phyloP scores from a whole-genome alignment of 805 yeast genomes.

The Monosporozyma yasuniensis region DNA sequence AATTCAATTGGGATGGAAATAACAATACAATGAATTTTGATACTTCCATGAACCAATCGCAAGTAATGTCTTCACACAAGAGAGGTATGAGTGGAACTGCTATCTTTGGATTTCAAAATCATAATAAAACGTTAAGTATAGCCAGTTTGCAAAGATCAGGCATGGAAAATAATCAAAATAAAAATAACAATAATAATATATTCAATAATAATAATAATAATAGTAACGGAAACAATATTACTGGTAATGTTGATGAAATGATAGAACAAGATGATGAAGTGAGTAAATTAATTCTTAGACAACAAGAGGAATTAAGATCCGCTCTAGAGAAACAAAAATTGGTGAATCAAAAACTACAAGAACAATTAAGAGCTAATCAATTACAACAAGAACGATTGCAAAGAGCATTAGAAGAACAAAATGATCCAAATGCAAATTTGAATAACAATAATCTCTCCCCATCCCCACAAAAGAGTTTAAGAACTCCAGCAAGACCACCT shows the following conservation, averaged over 20 bases:
- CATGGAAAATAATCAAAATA: conserved; percentile 1
- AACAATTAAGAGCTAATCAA: conserved; percentile 22
- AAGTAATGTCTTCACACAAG: conserved; percentile 33
- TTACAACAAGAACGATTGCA: conserved; percentile 24
- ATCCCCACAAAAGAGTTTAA: conserved; percentile 1
- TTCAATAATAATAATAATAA: background rate
- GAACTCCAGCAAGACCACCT: conserved; percentile 11
- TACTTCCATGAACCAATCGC: background rate
- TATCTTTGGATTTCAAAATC: conserved; percentile 64
- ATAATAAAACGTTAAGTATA: conserved; percentile 53
- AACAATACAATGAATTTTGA: conserved; percentile 2
- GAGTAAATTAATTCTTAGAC: conserved; percentile 15
- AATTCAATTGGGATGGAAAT: background rate
- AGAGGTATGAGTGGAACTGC: conserved; percentile 72
- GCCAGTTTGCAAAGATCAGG: conserved; percentile 34
- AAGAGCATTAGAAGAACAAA: conserved; percentile 19
- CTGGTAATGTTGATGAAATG: background rate
- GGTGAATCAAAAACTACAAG: conserved; percentile 23
- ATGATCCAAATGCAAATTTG: background rate
- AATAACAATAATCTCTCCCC: background rate
- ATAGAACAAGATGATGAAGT: background rate
- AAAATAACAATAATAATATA: background rate
- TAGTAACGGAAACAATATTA: background rate
- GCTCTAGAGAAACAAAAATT: conserved; percentile 27
- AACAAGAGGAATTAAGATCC: conserved; percentile 25